A percentile compares a stretch with the other conserved stretches of the same genome.
Conservation (phyloP, 257 asterid genomes). For the Solanum pinnatisectum region DNA sequence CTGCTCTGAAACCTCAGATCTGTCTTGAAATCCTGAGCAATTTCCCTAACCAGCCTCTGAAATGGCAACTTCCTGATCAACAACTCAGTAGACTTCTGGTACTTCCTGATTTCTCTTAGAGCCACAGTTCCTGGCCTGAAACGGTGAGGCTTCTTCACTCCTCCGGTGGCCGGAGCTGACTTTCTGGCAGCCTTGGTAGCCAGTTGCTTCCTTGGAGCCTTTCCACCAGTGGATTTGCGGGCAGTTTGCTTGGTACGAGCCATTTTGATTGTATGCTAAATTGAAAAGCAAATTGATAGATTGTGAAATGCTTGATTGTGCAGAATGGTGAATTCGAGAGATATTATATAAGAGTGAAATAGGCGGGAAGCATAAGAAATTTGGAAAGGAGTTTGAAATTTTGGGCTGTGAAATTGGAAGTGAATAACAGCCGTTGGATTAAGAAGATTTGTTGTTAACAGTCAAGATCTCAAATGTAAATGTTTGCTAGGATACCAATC, state of each 20-base stretch:
- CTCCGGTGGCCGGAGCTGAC: not conserved
- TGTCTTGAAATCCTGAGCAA: not conserved
- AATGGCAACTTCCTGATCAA: not conserved
- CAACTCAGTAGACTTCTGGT: not conserved
- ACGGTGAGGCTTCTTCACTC: not conserved
- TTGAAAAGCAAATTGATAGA: not conserved
- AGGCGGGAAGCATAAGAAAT: conserved; percentile 17
- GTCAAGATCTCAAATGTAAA: not conserved
- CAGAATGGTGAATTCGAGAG: not conserved
- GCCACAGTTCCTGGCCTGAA: not conserved
- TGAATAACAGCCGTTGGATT: not conserved
- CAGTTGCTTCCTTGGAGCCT: not conserved
- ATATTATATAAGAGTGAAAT: conserved; percentile 1
- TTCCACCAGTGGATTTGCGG: not conserved
- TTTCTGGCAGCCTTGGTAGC: not conserved
- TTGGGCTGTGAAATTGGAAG: not conserved
- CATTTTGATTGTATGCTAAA: not conserved
- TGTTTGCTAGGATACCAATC: not conserved
- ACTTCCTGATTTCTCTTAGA: not conserved
- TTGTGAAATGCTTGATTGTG: not conserved
- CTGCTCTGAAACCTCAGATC: not conserved
- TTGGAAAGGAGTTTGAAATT: conserved; percentile 9
- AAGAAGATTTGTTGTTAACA: not conserved
- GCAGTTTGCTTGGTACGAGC: not conserved
- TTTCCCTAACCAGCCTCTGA: not conserved